Percentiles rank a stretch among this genome's conserved stretches.
These are phyloP conservation scores for Nakazawaea ernobii DNA, from an alignment of 805 yeast species.

Conservation along the genomic window DNA sequence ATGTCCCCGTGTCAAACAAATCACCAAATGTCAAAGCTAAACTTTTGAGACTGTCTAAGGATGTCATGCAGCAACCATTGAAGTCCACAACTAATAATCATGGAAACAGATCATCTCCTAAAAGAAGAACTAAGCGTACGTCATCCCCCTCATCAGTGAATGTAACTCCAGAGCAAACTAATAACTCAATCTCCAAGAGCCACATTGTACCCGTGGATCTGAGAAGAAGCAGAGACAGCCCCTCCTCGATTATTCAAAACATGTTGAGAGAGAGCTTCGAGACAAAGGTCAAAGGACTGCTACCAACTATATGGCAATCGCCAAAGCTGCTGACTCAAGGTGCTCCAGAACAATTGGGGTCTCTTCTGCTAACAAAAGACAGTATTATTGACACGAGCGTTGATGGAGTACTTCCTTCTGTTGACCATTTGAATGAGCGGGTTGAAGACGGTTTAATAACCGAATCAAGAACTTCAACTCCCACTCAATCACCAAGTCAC, in stretches of 20 bases:
- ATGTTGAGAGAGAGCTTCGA: conserved; percentile 2
- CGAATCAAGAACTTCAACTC: conserved; percentile 2
- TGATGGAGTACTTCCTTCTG: too few species aligned
- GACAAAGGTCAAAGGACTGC: not conserved
- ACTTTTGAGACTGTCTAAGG: not conserved
- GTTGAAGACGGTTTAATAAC: not conserved
- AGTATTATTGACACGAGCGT: not conserved
- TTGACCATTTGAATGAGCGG: too few species aligned
- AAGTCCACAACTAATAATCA: too few species aligned
- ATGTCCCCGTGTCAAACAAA: not conserved
- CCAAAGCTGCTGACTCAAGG: not conserved
- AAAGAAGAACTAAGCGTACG: too few species aligned
- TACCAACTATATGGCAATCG: not conserved
- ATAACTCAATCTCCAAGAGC: too few species aligned
- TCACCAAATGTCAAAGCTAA: not conserved
- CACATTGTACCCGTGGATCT: not conserved
- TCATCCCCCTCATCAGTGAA: not conserved
- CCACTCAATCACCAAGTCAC: not conserved
- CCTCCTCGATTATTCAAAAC: not conserved
- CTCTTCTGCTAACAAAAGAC: not conserved
- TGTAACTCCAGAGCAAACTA: not conserved
- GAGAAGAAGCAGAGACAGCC: not conserved
- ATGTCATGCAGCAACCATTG: not conserved
- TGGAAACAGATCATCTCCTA: too few species aligned
- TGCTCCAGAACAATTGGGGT: not conserved